Evolutionary conservation across 192 early-diverging fungal genomes (phyloP), one percentile per base, ranked within the genome.

Genomic region (Podila horticola): DNA sequence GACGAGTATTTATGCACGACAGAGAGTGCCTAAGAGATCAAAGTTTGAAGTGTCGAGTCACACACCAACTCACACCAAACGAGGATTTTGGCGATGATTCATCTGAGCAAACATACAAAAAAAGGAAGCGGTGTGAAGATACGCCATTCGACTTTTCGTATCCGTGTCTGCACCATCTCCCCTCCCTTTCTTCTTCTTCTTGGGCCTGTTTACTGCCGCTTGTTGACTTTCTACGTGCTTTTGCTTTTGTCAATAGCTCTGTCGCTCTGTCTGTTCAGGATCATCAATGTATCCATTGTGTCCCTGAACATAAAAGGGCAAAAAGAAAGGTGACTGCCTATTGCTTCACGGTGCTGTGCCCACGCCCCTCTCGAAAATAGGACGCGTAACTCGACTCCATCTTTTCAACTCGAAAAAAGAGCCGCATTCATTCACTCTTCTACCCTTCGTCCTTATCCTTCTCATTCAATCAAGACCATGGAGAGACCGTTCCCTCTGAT

Each of bases 401-500:
- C 33, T 34, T 2, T 34, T 6, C 33, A 34, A 34, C 33, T 5
- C 2, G 6, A 34, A 34, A 34, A 34, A 34, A 34, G 33, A 34
- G 6, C 6, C 11, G 15, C 15, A 45, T 45, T 30, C 59, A 55
- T 17, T 51, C 58, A 38, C 51, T 41, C 33, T 58, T 45, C 15
- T n/a, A 1, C 36, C 1, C 3, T 26, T 20, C 45, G 24, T 51
- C 31, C 12, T 50, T 31, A 24, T 69, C 33, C 22, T 29, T 48
- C 10, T 9, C 41, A 45, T 19, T 58, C 30, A 8, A 9, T 61
- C 5, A 38, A 26, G 34, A 12, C 15, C 41, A 45, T 45, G 41
- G 41, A 67, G 31, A n/a, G 45, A 2, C 28, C 64, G n/a, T 88
- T 90, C 57, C 88, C 89, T 3, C 36, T 88, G 33, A 69, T 61